phyloP scores from a whole-genome alignment of 371 early-diverging fungal genomes.

The Zychaea mexicana region DNA sequence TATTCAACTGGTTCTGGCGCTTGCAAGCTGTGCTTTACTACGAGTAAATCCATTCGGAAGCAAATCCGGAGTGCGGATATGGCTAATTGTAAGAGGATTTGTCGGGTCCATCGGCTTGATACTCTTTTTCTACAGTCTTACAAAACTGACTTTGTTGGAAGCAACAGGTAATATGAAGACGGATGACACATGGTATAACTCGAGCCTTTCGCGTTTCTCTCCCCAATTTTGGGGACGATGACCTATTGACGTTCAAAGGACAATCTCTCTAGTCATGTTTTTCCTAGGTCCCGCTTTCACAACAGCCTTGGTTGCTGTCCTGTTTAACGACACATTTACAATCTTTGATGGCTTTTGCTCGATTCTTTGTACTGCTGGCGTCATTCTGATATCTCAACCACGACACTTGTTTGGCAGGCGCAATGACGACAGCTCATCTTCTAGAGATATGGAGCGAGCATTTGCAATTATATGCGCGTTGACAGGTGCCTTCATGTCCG shows the following conservation, averaged over 20 bases:
- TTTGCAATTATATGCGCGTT: constrained; percentile 56
- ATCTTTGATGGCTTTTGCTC: constrained; percentile 59
- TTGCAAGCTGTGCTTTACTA: constrained; percentile 51
- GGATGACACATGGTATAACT: too few species aligned
- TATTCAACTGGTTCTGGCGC: constrained; percentile 59
- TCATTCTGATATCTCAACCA: constrained; percentile 70
- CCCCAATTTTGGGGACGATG: too few species aligned
- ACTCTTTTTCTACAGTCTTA: constrained; percentile 73
- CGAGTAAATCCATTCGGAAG: constrained; percentile 62
- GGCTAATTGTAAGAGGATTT: constrained; percentile 67
- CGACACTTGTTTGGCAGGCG: constrained; percentile 53
- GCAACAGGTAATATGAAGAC: constrained; percentile 60
- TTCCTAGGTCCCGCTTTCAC: constrained; percentile 81
- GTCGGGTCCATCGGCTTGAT: constrained; percentile 70
- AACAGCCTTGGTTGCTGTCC: constrained; percentile 62
- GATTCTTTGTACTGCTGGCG: constrained; percentile 62
- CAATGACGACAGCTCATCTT: constrained; percentile 12
- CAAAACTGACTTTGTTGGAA: constrained; percentile 71
- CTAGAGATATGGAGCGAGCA: constrained; percentile 16
- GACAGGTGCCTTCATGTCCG: constrained; percentile 63
- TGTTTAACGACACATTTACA: constrained; percentile 71
- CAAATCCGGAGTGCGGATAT: constrained; percentile 39
- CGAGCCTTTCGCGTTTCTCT: too few species aligned
- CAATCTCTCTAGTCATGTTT: constrained; percentile 62
- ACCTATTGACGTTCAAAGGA: too few species aligned